Conservation (phyloP, 2,329 filamentous ascomycete genomes). For the Raffaelea deltoideospora region DNA sequence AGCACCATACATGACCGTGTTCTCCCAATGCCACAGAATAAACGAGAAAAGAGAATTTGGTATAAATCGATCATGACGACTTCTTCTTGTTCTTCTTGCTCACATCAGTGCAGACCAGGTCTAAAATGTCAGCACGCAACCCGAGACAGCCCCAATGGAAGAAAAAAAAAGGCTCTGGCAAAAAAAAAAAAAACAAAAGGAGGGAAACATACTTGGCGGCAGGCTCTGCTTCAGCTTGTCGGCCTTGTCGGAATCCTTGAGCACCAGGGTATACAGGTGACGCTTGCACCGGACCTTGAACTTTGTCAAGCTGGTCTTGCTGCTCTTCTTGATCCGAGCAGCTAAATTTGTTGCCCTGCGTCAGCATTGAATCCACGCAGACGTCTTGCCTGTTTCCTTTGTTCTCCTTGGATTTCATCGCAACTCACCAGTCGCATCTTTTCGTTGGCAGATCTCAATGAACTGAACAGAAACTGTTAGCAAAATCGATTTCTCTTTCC, state of each 20-base stretch:
- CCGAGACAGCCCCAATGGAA: too few species aligned
- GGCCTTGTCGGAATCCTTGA: conserved; percentile 98
- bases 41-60: too few species aligned
- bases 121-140: too few species aligned
- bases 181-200: background rate
- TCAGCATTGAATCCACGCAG: too few species aligned
- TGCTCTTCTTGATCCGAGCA: conserved; percentile 93
- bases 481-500: conserved; percentile 2
- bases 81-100: conserved; percentile 45
- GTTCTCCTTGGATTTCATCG: conserved; percentile 1
- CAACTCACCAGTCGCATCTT: conserved; percentile 95
- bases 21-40: too few species aligned
- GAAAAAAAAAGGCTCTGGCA: too few species aligned
- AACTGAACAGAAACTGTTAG: conserved; percentile 44
- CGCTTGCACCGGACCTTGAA: conserved; percentile 99
- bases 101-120: conserved; percentile 38
- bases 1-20: too few species aligned
- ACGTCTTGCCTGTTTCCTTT: conserved; percentile 6
- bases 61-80: conserved; percentile 22
- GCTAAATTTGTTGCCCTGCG: conserved; percentile 39
- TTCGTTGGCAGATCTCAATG: conserved; percentile 99
- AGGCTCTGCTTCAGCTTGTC: conserved; percentile 99
- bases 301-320: conserved; percentile 84
- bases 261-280: conserved; percentile 93
- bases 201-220: conserved; percentile 69